Evolutionary conservation across 306 rosid genomes (phyloP), one percentile per base, ranked within the genome.

Genomic region (Vigna reflexopilosa): DNA sequence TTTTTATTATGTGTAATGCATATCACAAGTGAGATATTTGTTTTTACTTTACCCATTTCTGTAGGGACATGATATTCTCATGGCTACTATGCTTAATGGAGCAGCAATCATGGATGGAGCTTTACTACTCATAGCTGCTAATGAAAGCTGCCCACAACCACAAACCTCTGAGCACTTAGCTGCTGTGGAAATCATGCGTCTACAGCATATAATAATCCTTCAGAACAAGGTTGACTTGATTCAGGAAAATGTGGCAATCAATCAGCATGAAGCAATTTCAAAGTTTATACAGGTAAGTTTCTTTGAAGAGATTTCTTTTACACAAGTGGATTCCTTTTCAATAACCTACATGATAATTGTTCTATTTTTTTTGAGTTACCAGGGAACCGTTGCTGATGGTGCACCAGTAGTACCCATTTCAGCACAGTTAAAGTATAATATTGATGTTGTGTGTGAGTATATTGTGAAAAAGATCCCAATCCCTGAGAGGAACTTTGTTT

Each of bases 91-190:
- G 98, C 97, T 94, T 81, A 94, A 94, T 70, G 98, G 98, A 73
- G 98, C 98, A 13, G 98, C 97, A 30, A 94, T 94, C 78, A 94
- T 94, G 98, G 98, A 94, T 44, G 98, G 98, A 62, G 98, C 98
- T 73, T 78, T 92, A 70, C 92, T 94, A 72, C 91, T 94, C 51
- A 94, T 94, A 49, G 98, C 98, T 80, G 98, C 98, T 28, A 94
- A 92, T 81, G 98, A 94, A 87, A 94, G 98, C 70, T 94, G 98
- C 57, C 98, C 98, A 12, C 98, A 92, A 75, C 98, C 97, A 70
- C 98, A 94, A 79, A 94, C 98, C 15, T 90, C 98, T 73, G 98
- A 95, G 91, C 98, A 95, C 79, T 81, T 95, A 86, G 98, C 98
- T 75, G 98, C 98, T 79, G 93, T 91, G 72, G 98, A 95, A 85